phyloP scores from a whole-genome alignment of 2,329 filamentous ascomycete genomes.

The Aspergillus luchuensis region DNA sequence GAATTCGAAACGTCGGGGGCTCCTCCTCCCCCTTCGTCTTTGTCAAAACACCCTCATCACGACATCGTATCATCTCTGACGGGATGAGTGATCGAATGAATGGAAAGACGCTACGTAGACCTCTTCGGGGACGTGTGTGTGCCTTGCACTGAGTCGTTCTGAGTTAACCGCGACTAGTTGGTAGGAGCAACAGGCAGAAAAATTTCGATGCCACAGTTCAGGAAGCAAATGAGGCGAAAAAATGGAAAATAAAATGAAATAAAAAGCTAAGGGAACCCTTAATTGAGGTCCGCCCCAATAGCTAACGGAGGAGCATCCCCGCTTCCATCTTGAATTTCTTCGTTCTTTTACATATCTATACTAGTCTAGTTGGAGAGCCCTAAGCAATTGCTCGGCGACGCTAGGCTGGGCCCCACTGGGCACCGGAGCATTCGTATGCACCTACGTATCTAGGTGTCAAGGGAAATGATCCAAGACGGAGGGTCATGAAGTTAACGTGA shows the following conservation, averaged over 20 bases:
- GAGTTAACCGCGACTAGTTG: background rate
- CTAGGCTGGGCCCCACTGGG: slow-evolving; percentile 13
- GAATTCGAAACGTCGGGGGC: background rate
- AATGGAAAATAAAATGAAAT: too few species aligned
- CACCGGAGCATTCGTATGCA: slow-evolving; percentile 26
- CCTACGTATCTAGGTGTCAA: slow-evolving; percentile 19
- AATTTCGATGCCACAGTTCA: background rate
- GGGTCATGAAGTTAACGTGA: too few species aligned
- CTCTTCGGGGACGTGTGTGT: background rate
- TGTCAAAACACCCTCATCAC: background rate
- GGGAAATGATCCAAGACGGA: background rate
- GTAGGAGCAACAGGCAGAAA: background rate
- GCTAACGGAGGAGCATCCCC: background rate
- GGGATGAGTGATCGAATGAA: background rate
- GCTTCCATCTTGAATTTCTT: background rate
- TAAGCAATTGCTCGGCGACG: background rate
- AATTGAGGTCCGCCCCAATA: background rate
- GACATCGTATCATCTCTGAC: background rate
- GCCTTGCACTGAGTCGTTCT: background rate
- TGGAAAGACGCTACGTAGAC: slow-evolving; percentile 1
- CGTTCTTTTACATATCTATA: background rate
- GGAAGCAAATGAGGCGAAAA: background rate
- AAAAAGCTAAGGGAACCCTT: background rate
- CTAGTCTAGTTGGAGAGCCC: background rate
- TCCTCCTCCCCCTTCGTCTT: background rate